phyloP scores from a whole-genome alignment of 768 basidiomycete genomes.

The Thelephora ganbajun region DNA sequence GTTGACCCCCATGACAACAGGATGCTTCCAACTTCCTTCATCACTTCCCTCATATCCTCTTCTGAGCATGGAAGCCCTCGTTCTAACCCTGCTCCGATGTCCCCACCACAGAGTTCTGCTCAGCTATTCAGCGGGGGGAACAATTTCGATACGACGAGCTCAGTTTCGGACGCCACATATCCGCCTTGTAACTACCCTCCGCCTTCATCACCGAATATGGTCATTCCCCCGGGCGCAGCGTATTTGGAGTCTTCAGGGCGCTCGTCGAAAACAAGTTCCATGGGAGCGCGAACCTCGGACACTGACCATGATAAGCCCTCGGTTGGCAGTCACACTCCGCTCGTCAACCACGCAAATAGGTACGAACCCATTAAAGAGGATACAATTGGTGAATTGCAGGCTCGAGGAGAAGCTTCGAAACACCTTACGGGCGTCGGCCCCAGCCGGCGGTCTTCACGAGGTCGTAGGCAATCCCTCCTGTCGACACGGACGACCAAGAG shows the following conservation, averaged over 20 bases:
- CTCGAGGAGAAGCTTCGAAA: neutral
- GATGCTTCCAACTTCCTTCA: slow-evolving; percentile 46
- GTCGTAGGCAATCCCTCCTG: slow-evolving; percentile 25
- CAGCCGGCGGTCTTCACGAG: slow-evolving; percentile 3
- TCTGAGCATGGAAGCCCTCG: slow-evolving; percentile 13
- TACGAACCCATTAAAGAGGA: neutral
- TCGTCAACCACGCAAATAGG: neutral
- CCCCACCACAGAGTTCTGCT: too few relatives aligned
- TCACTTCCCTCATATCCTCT: slow-evolving; percentile 34
- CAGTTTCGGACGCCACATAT: neutral
- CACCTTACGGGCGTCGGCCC: neutral
- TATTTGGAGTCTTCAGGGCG: neutral
- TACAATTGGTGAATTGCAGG: neutral
- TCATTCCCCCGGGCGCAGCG: neutral
- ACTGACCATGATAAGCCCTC: neutral
- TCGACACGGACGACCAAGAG: slow-evolving; percentile 27
- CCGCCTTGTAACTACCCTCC: neutral
- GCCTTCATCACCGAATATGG: neutral
- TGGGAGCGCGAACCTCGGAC: neutral
- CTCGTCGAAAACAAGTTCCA: neutral
- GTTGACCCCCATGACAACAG: slow-evolving; percentile 43
- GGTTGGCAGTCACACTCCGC: neutral
- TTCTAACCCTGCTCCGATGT: slow-evolving; percentile 14
- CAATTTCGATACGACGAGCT: neutral
- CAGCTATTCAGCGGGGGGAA: slow-evolving; percentile 6